These are phyloP conservation scores for Tricholoma flavovirens DNA, from an alignment of 768 basidiomycete genomes.

Conservation along the genomic window DNA sequence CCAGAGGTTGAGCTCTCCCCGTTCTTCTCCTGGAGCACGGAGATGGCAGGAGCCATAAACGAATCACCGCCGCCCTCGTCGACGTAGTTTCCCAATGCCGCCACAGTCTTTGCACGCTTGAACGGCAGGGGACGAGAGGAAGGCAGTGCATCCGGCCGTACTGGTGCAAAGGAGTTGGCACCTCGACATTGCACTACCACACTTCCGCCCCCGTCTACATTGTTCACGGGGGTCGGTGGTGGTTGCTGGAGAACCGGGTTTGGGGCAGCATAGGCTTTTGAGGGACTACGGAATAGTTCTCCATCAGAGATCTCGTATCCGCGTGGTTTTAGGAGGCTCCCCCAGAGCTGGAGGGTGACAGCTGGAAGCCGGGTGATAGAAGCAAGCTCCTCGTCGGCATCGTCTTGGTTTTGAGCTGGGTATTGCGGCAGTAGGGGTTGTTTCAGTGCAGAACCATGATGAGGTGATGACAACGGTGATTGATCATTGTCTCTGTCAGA, in stretches of 20 bases:
- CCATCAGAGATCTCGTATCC: conserved; percentile 60
- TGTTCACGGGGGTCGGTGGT: conserved; percentile 2
- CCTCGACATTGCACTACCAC: conserved; percentile 59
- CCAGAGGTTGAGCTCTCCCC: conserved; percentile 18
- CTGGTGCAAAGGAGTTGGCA: conserved; percentile 58
- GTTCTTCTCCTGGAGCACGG: conserved; percentile 5
- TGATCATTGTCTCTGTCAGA: conserved; percentile 15
- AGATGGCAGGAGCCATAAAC: conserved; percentile 12
- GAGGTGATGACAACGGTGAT: conserved; percentile 2
- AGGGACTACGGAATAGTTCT: conserved; percentile 56
- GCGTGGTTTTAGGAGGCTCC: conserved; percentile 56
- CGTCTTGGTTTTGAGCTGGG: conserved; percentile 19
- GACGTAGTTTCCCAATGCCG: conserved; percentile 6
- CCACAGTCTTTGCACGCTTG: conserved; percentile 33
- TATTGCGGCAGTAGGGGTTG: conserved; percentile 12
- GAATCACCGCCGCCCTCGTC: conserved; percentile 1
- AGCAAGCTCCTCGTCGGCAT: conserved; percentile 54
- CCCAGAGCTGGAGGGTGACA: conserved; percentile 66
- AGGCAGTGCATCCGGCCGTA: conserved; percentile 14
- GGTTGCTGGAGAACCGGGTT: conserved; percentile 14
- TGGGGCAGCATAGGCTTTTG: conserved; percentile 30
- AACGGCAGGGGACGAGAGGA: conserved; percentile 37
- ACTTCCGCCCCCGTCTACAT: conserved; percentile 23
- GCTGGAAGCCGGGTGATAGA: conserved; percentile 53
- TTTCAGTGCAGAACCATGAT: conserved; percentile 2